Evolutionary conservation across 768 basidiomycete species (phyloP).

Genomic region (Tylopilus plumbeoviolaceoides): DNA sequence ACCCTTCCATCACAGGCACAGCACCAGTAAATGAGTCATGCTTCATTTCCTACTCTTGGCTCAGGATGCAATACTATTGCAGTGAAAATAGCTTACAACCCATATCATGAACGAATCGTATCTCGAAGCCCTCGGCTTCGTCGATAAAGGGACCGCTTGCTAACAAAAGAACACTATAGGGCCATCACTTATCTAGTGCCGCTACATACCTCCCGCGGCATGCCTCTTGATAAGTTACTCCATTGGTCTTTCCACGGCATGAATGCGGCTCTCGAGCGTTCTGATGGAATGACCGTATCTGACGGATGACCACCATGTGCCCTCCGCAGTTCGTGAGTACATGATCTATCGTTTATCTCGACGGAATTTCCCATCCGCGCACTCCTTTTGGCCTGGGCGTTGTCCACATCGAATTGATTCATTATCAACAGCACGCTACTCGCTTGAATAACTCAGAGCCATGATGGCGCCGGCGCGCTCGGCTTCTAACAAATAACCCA

Average conservation of each 20-base stretch:
- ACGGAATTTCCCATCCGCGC: not conserved
- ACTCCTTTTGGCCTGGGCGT: constrained; percentile 10
- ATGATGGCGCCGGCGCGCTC: not conserved
- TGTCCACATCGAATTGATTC: not conserved
- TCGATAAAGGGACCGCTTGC: not conserved
- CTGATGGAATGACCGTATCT: not conserved
- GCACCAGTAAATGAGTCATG: not conserved
- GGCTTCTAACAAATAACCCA: not conserved
- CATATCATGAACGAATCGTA: not conserved
- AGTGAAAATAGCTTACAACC: not conserved
- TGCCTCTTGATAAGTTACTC: constrained; percentile 6
- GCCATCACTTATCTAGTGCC: not conserved
- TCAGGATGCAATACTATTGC: not conserved
- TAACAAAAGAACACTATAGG: not conserved
- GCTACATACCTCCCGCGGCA: not conserved
- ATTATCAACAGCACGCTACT: not conserved
- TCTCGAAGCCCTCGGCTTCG: not conserved
- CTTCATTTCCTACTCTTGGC: not conserved
- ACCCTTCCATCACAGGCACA: too few species aligned
- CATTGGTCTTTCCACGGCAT: constrained; percentile 6
- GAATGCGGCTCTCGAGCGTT: not conserved
- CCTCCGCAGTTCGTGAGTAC: not conserved
- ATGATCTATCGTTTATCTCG: not conserved
- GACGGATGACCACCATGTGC: constrained; percentile 2
- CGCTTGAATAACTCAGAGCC: not conserved